Evolutionary conservation across 495 filamentous ascomycete species (phyloP).

Genomic region (Hyaloscypha variabilis): DNA sequence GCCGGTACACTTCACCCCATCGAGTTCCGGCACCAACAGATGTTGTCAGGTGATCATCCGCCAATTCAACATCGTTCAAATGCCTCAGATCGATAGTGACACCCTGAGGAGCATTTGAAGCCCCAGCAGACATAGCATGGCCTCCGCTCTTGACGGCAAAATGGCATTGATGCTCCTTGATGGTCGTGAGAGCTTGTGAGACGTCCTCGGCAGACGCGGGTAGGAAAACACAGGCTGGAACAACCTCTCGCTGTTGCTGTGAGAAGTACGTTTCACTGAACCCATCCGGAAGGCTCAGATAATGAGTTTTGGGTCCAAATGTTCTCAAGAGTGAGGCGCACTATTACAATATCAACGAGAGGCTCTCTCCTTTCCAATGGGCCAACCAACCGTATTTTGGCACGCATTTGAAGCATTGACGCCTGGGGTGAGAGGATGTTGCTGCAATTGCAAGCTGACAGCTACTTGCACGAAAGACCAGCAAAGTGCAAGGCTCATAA

Average conservation of each 20-base stretch:
- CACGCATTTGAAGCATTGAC: background rate
- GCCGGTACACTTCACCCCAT: conserved; percentile 53
- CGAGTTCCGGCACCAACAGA: conserved; percentile 40
- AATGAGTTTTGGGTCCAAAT: conserved; percentile 23
- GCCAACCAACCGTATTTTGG: background rate
- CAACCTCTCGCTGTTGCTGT: conserved; percentile 28
- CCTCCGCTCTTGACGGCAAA: conserved; percentile 42
- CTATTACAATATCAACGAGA: background rate
- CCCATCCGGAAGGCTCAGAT: conserved; percentile 13
- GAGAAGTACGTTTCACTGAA: conserved; percentile 25
- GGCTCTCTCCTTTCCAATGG: background rate
- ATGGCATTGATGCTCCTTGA: conserved; percentile 29
- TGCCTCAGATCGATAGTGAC: conserved; percentile 36
- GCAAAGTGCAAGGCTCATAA: background rate
- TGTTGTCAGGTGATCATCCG: conserved; percentile 29
- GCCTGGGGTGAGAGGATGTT: background rate
- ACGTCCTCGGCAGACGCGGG: conserved; percentile 37
- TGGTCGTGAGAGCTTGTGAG: conserved; percentile 33
- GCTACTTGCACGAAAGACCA: background rate
- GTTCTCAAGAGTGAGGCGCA: conserved; percentile 8
- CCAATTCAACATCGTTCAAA: conserved; percentile 35
- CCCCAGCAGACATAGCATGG: conserved; percentile 30
- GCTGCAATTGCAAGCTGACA: background rate
- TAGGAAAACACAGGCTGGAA: conserved; percentile 37
- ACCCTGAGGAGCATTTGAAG: conserved; percentile 35